Percentiles rank a stretch among this genome's conserved stretches.
phyloP scores from a whole-genome alignment of 2,329 filamentous ascomycete genomes.

The Colletotrichum spinosum region DNA sequence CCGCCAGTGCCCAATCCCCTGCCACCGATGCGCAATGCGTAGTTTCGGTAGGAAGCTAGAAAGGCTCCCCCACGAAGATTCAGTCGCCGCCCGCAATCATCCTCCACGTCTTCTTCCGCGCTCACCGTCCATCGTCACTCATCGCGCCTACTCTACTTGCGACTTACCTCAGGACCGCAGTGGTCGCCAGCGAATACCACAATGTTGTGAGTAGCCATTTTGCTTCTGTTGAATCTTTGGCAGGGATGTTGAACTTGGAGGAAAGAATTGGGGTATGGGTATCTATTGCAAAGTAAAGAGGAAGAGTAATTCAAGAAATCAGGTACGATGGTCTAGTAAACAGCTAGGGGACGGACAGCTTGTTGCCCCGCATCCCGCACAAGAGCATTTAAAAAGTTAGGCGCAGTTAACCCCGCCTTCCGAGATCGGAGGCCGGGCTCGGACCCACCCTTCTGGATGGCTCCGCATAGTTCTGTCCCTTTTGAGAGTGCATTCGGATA shows the following conservation, averaged over 20 bases:
- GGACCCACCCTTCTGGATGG: too few species aligned
- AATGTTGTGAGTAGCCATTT: conserved; percentile 79
- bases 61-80: too few species aligned
- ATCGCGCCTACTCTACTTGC: too few species aligned
- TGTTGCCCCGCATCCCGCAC: conserved; percentile 37
- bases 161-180: conserved; percentile 81
- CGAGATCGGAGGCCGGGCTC: conserved; percentile 47
- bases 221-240: conserved; percentile 39
- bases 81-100: too few species aligned
- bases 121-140: too few species aligned
- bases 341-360: conserved; percentile 18
- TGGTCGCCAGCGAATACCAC: conserved; percentile 88
- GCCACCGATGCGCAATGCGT: background rate
- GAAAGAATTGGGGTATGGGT: conserved; percentile 25
- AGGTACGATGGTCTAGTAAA: background rate
- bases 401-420: conserved; percentile 49
- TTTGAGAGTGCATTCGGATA: too few species aligned
- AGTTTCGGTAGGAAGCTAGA: too few species aligned
- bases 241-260: conserved; percentile 6
- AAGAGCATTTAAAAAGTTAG: conserved; percentile 37
- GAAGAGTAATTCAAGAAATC: background rate
- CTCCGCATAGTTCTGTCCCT: too few species aligned
- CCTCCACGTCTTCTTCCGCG: too few species aligned
- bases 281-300: conserved; percentile 8
- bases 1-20: background rate